Evolutionary conservation across 768 basidiomycete species (phyloP), one percentile per base, ranked within the genome.

Genomic region (Boletus sp.): DNA sequence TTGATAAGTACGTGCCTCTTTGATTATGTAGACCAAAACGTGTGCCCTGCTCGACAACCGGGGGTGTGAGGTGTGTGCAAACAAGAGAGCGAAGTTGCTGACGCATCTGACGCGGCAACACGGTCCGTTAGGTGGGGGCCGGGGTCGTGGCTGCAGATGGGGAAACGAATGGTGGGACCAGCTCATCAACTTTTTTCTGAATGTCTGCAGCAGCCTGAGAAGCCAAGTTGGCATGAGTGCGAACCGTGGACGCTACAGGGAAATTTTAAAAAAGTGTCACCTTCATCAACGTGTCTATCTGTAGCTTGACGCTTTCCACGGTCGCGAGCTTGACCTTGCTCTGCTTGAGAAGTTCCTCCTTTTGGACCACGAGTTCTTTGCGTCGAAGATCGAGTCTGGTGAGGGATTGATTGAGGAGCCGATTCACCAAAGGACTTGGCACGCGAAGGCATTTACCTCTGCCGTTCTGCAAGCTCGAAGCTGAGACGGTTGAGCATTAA

Each of bases 381-480:
- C 81, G 83, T 67, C 68, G 81, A 57, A 81, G 80, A 64, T 92
- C 89, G 32, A 92, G 80, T 58, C 92, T 93, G 68, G n/a, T 28
- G 47, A 44, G 15, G 46, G 33, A 29, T 41, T 9, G 28, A 29
- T 6, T 57, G 39, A 59, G 45, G 56, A 28, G 56, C 39, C 6
- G 37, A 44, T 54, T 45, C 52, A 50, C 4, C 11, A 24, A 42
- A 47, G 54, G 37, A 56, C 54, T 36, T 58, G 59, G 41, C 44
- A 41, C 24, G 29, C 3, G 18, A 5, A 8, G 30, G 20, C 40
- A 61, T 76, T 12, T 67, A 92, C 93, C 93, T 82, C 75, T 94
- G 89, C 51, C 93, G 87, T 75, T 94, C 93, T 33, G 82, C 83
- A 35, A 94, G 84, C 72, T 95, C 93, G 63, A 94, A 94, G 69